Evolutionary conservation across 2,329 filamentous ascomycete genomes (phyloP), one percentile per base, ranked within the genome.

Genomic region (Epichloe elymi): DNA sequence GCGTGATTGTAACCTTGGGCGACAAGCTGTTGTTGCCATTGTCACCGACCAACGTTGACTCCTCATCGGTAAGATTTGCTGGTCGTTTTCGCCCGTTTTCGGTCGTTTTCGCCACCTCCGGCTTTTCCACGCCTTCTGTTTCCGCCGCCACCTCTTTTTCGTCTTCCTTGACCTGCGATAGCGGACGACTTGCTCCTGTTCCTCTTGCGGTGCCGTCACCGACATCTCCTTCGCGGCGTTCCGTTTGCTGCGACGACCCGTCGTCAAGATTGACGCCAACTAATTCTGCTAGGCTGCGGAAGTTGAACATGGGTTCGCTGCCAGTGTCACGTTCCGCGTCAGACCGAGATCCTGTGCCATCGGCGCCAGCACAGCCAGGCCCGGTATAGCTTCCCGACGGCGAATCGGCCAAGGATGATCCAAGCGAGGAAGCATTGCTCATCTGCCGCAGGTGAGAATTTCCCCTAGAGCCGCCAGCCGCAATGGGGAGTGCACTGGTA

Each of bases 291-390:
- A 97, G 70, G 58, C 88, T 95, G 51, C 82, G 77, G 63, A 96
- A 96, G 65, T 95, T 96, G 67, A 95, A 93, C 78, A 95, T 81
- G 3, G 88, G 80, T 62, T 96, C 90, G 50, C 71, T 56, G 14
- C 74, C 72, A 4, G 74, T 70, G 23, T 77, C 75, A 6, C 71
- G 66, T 23, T 80, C 76, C 12, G 72, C 71, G 11, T 73, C 71
- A 2, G 76, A 61, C 4, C 75, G 76, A 55, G 75, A 70, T 40
- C 73, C 71, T 33, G 47, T 20, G 7, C 58, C 64, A 5, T 73
- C 70, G 2, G 59, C 41, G 11, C 57, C 59, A 4, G 64, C 51
- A 11, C 66, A 64, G 0, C 65, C 67, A 1, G 63, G 64, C 1
- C 65, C 66, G 3, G 58, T 63, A 55, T 72, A 77, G 60, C 75